phyloP scores from a whole-genome alignment of 805 yeast genomes.

The Priceomyces haplophilus region DNA sequence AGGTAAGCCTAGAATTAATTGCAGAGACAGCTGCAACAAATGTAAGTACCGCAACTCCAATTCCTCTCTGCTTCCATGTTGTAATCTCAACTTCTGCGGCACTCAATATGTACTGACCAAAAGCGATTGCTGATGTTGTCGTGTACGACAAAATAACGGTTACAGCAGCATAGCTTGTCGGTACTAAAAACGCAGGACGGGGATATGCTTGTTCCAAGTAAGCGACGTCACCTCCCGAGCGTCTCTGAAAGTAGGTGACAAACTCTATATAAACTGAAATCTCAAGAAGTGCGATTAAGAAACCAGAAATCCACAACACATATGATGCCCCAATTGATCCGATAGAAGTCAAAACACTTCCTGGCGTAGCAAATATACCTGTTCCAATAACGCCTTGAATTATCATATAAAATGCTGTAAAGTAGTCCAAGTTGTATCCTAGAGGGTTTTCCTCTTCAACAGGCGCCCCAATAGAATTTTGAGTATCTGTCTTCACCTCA shows the following conservation, averaged over 20 bases:
- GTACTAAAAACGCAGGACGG: constrained; percentile 30
- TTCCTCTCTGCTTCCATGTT: constrained; percentile 35
- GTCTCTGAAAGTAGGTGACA: constrained; percentile 31
- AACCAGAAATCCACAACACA: constrained; percentile 43
- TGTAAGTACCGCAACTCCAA: constrained; percentile 31
- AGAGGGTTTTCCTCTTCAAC: constrained; percentile 37
- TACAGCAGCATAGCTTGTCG: constrained; percentile 38
- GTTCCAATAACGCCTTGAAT: constrained; percentile 73
- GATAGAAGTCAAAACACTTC: constrained; percentile 26
- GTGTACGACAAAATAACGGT: constrained; percentile 34
- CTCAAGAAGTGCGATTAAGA: constrained; percentile 35
- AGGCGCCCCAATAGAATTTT: constrained; percentile 36
- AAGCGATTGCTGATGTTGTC: constrained; percentile 37
- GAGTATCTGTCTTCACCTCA: constrained; percentile 9
- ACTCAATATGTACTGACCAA: constrained; percentile 29
- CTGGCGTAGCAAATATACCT: constrained; percentile 72
- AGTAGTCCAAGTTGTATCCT: constrained; percentile 44
- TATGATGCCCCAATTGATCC: constrained; percentile 45
- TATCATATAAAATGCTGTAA: constrained; percentile 59
- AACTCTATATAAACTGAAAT: constrained; percentile 39
- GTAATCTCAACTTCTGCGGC: constrained; percentile 30
- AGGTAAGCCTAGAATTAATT: constrained; percentile 24
- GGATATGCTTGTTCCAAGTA: constrained; percentile 39
- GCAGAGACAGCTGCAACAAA: constrained; percentile 21
- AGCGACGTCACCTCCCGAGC: constrained; percentile 39